Evolutionary conservation across 768 basidiomycete genomes (phyloP).

Genomic region (Naematelia aurantialba): DNA sequence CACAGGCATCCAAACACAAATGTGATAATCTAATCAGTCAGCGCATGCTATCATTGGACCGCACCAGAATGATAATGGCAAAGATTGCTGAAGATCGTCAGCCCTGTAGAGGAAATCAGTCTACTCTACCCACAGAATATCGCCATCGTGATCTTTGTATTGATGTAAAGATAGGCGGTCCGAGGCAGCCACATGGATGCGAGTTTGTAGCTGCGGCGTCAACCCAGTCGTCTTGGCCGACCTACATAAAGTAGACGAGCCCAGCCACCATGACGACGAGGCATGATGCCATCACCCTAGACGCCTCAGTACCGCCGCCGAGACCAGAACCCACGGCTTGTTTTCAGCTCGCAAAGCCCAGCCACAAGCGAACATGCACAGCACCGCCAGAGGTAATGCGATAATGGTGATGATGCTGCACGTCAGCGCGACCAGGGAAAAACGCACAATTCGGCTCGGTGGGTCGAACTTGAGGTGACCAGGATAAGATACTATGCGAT

Average conservation of each 20-base stretch:
- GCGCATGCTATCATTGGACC: not conserved
- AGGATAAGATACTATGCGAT: slow-evolving; percentile 30
- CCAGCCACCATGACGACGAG: slow-evolving; percentile 30
- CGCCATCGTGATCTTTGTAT: slow-evolving; percentile 37
- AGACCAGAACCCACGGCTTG: slow-evolving; percentile 21
- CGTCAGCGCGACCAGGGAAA: not conserved
- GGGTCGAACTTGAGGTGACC: slow-evolving; percentile 14
- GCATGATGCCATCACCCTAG: slow-evolving; percentile 25
- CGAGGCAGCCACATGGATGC: slow-evolving; percentile 35
- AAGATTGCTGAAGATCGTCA: slow-evolving; percentile 24
- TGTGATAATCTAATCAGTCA: slow-evolving; percentile 19
- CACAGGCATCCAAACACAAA: slow-evolving; percentile 35
- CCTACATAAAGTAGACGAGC: slow-evolving; percentile 40
- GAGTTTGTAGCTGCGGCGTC: slow-evolving; percentile 32
- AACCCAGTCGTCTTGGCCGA: not conserved
- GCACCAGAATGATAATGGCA: slow-evolving; percentile 33
- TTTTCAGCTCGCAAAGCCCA: slow-evolving; percentile 37
- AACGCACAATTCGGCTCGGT: slow-evolving; percentile 33
- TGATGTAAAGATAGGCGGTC: slow-evolving; percentile 29
- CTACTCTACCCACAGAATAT: slow-evolving; percentile 36
- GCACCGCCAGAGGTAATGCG: slow-evolving; percentile 25
- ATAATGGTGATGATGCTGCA: slow-evolving; percentile 34
- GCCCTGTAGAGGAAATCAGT: not conserved
- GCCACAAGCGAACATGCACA: slow-evolving; percentile 28
- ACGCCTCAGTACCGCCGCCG: not conserved